A percentile compares a stretch with the other conserved stretches of the same genome.
Conservation (phyloP, 1,284 basidiomycete species). For the Irpex rosettiformis region DNA sequence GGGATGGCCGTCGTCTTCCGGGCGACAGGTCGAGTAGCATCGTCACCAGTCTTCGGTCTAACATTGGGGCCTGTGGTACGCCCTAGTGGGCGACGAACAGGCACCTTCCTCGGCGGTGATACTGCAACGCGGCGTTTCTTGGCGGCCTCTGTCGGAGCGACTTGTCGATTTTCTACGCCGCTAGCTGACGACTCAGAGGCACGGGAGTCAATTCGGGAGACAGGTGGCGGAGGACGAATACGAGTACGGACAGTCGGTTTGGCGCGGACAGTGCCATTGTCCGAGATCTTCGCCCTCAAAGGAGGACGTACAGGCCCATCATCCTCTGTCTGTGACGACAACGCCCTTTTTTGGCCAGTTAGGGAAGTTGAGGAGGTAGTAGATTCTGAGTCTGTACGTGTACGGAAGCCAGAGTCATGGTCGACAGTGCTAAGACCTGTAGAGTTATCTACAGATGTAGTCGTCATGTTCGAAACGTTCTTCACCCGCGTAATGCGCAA, state of each 20-base stretch:
- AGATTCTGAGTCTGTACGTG: conserved; percentile 39
- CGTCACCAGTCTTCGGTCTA: background rate
- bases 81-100: background rate
- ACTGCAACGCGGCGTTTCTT: background rate
- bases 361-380: conserved; percentile 31
- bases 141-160: background rate
- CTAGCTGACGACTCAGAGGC: background rate
- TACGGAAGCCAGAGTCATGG: conserved; percentile 41
- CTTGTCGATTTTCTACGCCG: background rate
- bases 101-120: background rate
- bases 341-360: conserved; percentile 26
- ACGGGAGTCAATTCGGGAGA: background rate
- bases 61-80: background rate
- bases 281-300: conserved; percentile 8
- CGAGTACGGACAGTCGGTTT: conserved; percentile 8
- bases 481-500: conserved; percentile 21
- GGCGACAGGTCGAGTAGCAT: background rate
- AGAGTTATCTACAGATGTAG: conserved; percentile 31
- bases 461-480: conserved; percentile 23
- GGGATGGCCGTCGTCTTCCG: background rate
- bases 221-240: conserved; percentile 1
- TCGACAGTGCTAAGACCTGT: conserved; percentile 45
- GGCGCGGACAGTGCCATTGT: conserved; percentile 10
- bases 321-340: conserved; percentile 10
- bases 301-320: conserved; percentile 2